A percentile compares a stretch with the other conserved stretches of the same genome.
Conservation (phyloP, 1,284 basidiomycete genomes). For the Athelia sp. region DNA sequence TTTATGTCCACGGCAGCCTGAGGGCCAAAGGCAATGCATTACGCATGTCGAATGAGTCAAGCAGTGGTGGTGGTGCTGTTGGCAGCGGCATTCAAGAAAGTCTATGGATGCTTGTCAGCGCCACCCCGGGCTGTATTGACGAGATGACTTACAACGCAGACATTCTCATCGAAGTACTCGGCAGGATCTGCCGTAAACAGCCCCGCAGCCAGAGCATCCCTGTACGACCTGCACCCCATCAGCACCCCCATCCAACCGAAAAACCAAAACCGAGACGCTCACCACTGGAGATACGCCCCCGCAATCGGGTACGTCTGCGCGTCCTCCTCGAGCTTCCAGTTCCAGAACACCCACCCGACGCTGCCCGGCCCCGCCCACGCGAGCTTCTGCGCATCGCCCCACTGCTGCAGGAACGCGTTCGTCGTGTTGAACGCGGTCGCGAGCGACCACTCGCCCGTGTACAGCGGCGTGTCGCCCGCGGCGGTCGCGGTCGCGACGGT, state of each 20-base stretch:
- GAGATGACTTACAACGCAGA: not conserved
- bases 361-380: slow-evolving; percentile 35
- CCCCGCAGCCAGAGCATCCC: not conserved
- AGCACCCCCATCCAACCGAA: not conserved
- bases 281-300: not conserved
- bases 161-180: not conserved
- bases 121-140: not conserved
- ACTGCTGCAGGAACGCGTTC: slow-evolving; percentile 56
- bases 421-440: slow-evolving; percentile 63
- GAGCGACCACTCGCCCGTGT: slow-evolving; percentile 65
- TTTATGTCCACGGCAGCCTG: too few relatives aligned
- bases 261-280: not conserved
- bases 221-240: not conserved
- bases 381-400: slow-evolving; percentile 79
- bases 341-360: slow-evolving; percentile 53
- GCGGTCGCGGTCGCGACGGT: slow-evolving; percentile 64
- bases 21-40: too few relatives aligned
- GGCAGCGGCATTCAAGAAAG: too few relatives aligned
- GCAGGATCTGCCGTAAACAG: not conserved
- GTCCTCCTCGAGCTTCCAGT: not conserved
- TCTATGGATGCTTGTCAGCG: not conserved
- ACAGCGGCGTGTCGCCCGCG: slow-evolving; percentile 45
- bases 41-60: too few relatives aligned
- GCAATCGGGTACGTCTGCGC: not conserved
- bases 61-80: too few relatives aligned